phyloP scores from a whole-genome alignment of 73 alveolate species.

The Paramecium pentaurelia region DNA sequence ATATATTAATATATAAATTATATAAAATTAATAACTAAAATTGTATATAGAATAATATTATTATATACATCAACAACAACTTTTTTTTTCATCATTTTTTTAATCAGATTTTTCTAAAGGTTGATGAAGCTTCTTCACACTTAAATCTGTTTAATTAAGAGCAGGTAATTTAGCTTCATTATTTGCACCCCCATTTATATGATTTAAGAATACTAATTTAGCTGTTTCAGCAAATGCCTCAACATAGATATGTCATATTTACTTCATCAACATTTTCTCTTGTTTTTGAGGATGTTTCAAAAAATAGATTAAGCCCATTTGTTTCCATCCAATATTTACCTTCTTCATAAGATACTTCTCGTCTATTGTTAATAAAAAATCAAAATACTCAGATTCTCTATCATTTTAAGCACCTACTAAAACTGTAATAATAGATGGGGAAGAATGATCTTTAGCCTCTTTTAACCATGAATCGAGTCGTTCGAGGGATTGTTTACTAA shows the following conservation, averaged over 20 bases:
- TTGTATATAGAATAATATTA: background rate
- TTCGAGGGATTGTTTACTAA: slow-evolving; percentile 59
- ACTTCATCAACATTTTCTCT: slow-evolving; percentile 40
- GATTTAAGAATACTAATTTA: background rate
- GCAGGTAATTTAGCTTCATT: background rate
- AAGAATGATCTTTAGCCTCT: slow-evolving; percentile 71
- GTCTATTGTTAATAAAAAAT: background rate
- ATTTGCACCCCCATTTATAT: background rate
- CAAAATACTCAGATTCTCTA: slow-evolving; percentile 66
- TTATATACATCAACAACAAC: background rate
- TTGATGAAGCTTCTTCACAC: background rate
- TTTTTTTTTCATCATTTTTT: background rate
- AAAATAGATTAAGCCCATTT: slow-evolving; percentile 36
- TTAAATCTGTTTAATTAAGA: background rate
- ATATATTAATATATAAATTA: no score
- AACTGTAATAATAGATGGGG: slow-evolving; percentile 67
- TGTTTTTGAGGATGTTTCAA: slow-evolving; percentile 49
- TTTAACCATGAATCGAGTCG: slow-evolving; percentile 28
- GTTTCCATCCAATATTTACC: slow-evolving; percentile 48
- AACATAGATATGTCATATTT: background rate
- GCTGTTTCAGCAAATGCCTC: slow-evolving; percentile 7
- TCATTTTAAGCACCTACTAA: slow-evolving; percentile 86
- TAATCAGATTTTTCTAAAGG: background rate
- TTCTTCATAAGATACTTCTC: slow-evolving; percentile 44
- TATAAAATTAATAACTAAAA: background rate